phyloP scores from a whole-genome alignment of 2,329 filamentous ascomycete genomes.

The Pseudocercospora musae region DNA sequence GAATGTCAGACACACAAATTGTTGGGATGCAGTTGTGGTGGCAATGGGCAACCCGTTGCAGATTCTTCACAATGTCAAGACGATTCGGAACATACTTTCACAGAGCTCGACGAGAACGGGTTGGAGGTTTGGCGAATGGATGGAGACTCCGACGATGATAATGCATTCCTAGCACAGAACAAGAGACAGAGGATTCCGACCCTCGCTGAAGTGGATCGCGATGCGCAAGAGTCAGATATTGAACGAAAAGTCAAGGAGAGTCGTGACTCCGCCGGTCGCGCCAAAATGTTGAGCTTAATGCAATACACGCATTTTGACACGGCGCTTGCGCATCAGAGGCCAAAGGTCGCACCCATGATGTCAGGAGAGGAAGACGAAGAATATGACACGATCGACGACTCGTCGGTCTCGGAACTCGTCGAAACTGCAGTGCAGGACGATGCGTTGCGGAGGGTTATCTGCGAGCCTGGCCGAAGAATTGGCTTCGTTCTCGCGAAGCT shows the following conservation, averaged over 20 bases:
- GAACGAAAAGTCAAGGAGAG: slow-evolving; percentile 32
- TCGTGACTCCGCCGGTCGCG: slow-evolving; percentile 32
- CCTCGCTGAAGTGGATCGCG: slow-evolving; percentile 34
- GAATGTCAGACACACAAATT: slow-evolving; percentile 67
- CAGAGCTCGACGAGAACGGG: slow-evolving; percentile 17
- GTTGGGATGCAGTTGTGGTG: slow-evolving; percentile 60
- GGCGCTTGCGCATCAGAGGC: slow-evolving; percentile 28
- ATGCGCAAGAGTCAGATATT: slow-evolving; percentile 36
- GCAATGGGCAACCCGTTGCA: slow-evolving; percentile 44
- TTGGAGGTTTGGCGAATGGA: slow-evolving; percentile 25
- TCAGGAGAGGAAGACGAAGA: slow-evolving; percentile 34
- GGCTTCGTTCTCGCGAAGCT: slow-evolving; percentile 52
- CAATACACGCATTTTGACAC: slow-evolving; percentile 54
- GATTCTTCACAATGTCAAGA: slow-evolving; percentile 27
- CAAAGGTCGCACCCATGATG: slow-evolving; percentile 18
- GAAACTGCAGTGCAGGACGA: slow-evolving; percentile 49
- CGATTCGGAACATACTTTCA: slow-evolving; percentile 27
- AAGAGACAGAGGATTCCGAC: slow-evolving; percentile 12
- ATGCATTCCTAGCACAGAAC: slow-evolving; percentile 27
- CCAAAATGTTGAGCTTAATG: slow-evolving; percentile 53
- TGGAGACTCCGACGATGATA: slow-evolving; percentile 28
- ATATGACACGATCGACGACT: slow-evolving; percentile 3
- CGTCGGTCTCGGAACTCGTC: slow-evolving; percentile 30
- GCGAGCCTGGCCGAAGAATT: slow-evolving; percentile 45
- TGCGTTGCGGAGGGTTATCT: slow-evolving; percentile 48